Conservation (phyloP, 257 asterid genomes). For the Agastache rugosa region DNA sequence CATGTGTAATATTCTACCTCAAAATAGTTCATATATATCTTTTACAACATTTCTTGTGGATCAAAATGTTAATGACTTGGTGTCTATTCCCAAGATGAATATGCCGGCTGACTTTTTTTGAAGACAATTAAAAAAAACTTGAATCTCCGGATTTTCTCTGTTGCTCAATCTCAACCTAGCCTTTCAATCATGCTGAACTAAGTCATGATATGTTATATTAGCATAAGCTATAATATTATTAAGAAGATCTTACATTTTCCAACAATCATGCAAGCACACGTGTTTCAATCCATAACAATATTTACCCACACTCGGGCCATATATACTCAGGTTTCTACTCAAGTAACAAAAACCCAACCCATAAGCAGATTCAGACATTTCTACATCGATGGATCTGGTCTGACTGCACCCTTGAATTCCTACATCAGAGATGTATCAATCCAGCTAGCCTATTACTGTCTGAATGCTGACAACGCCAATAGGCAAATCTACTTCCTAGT, state of each 20-base stretch:
- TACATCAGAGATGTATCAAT: neutral
- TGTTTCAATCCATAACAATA: neutral
- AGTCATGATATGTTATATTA: neutral
- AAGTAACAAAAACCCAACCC: neutral
- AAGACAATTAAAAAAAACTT: neutral
- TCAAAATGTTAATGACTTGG: neutral
- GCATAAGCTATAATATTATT: neutral
- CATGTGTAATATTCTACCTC: neutral
- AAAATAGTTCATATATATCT: neutral
- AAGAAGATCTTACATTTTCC: neutral
- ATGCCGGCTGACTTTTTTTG: neutral
- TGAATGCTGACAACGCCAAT: too few relatives aligned
- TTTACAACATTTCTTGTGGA: neutral
- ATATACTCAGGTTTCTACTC: neutral
- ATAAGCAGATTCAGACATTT: slow-evolving; percentile 3
- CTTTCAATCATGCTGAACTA: neutral
- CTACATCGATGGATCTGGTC: neutral
- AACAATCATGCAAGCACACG: slow-evolving; percentile 5
- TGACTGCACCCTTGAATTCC: neutral
- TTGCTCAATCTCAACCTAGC: slow-evolving; percentile 17
- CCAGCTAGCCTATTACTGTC: neutral
- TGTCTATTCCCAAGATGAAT: neutral
- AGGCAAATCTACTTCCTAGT: neutral
- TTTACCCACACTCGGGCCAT: slow-evolving; percentile 8
- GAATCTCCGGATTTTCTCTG: neutral